Evolutionary conservation across 768 basidiomycete genomes (phyloP).

Genomic region (Galerina sulciceps): DNA sequence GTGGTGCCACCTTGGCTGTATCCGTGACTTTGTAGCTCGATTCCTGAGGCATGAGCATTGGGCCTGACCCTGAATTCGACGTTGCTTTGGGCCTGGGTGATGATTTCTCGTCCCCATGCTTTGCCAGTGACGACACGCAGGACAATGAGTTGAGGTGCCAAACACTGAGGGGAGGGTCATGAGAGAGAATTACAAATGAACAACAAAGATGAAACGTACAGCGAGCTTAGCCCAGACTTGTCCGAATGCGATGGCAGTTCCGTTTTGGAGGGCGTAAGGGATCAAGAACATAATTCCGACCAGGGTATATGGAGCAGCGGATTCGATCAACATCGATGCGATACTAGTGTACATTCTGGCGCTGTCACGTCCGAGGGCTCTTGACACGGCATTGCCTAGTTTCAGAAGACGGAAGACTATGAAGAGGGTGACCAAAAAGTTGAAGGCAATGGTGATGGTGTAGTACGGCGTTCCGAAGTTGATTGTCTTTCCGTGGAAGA

Average conservation of each 20-base stretch:
- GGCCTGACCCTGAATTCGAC: conserved; percentile 23
- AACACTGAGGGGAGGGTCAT: conserved; percentile 14
- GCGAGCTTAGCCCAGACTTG: conserved; percentile 47
- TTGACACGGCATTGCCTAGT: conserved; percentile 30
- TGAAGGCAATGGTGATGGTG: conserved; percentile 42
- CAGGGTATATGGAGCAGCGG: conserved; percentile 42
- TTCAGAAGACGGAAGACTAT: conserved; percentile 42
- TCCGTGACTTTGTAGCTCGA: conserved; percentile 21
- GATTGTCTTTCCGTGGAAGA: conserved; percentile 40
- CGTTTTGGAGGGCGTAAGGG: conserved; percentile 37
- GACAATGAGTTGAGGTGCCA: conserved; percentile 28
- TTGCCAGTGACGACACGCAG: conserved; percentile 27
- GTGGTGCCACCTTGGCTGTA: conserved; percentile 26
- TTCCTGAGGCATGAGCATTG: conserved; percentile 17
- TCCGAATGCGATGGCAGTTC: conserved; percentile 38
- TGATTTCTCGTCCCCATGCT: conserved; percentile 26
- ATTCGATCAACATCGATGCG: conserved; percentile 41
- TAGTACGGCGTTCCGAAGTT: conserved; percentile 46
- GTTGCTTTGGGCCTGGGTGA: conserved; percentile 25
- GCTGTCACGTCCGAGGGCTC: conserved; percentile 31
- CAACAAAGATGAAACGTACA: conserved; percentile 28
- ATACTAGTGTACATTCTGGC: conserved; percentile 41
- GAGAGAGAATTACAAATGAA: neutral
- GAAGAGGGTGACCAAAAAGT: conserved; percentile 43
- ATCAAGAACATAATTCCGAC: conserved; percentile 42